Percentiles rank a stretch among this genome's conserved stretches.
Evolutionary conservation across 306 rosid species (phyloP).

Genomic region (Luffa aegyptiaca): DNA sequence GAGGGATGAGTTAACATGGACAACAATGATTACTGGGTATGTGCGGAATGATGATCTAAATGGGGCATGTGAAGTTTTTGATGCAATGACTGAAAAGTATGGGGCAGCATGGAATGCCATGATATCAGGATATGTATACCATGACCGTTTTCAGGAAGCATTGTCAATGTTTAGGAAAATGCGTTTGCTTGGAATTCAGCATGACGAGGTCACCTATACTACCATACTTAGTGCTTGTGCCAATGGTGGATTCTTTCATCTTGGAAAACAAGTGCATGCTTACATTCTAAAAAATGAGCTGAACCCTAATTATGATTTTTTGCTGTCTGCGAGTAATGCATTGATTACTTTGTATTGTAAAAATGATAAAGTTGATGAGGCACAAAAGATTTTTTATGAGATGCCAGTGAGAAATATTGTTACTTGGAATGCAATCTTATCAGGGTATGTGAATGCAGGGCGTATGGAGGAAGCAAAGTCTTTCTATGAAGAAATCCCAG

Average conservation of each 20-base stretch:
- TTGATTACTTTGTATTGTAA: conserved; percentile 11
- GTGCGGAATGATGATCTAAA: conserved; percentile 1
- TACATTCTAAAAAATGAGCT: neutral
- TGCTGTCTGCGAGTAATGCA: neutral
- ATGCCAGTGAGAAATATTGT: conserved; percentile 8
- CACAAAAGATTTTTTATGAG: neutral
- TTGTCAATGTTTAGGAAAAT: conserved; percentile 13
- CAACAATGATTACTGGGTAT: conserved; percentile 14
- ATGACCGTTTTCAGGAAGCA: conserved; percentile 11
- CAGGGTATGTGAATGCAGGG: conserved; percentile 16
- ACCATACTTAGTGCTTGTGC: neutral
- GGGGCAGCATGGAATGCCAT: conserved; percentile 20
- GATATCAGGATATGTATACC: conserved; percentile 19
- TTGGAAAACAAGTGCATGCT: conserved; percentile 13
- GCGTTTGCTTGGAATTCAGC: conserved; percentile 1
- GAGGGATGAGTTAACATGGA: conserved; percentile 14
- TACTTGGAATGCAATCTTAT: conserved; percentile 5
- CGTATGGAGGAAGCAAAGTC: conserved; percentile 10
- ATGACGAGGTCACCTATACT: conserved; percentile 8
- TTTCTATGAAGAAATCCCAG: conserved; percentile 7
- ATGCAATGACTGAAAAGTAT: conserved; percentile 10
- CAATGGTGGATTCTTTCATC: conserved; percentile 2
- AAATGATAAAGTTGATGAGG: neutral
- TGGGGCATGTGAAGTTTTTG: conserved; percentile 8
- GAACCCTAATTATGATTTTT: neutral